Base-by-base conservation (phyloP, 768 basidiomycete species). In the Phallus indusiatus region DNA sequence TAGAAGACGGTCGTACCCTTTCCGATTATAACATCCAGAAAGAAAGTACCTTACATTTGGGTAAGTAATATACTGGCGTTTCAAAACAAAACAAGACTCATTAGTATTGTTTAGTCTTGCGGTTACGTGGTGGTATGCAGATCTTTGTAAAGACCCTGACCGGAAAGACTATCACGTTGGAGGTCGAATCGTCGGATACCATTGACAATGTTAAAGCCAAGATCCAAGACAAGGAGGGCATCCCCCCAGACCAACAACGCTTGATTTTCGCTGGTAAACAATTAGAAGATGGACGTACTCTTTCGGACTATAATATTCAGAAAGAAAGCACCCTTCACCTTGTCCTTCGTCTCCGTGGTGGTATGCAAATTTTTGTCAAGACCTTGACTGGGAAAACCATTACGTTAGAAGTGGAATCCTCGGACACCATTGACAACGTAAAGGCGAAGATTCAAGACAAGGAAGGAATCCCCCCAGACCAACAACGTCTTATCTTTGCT, bases 201-300 rank as follows among this genome's bases (percentile, higher is more conserved):
- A 90, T 90, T 65, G 88, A 90, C 69, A 90, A 90, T 62, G 88
- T 91, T 47, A 91, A 90, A 73, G 80, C 86, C 46, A 94, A 93
- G 81, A 94, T 95, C 52, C 91, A 94, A 70, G 91, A 94, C 70
- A 94, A 94, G 76, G 91, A 93, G 67, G 91, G 81, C 48, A 88
- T 88, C 64, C 86, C 85, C 51, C 86, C 86, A 55, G 87, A 88
- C 69, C 85, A 87, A 69, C 87, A 88, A 68, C 81, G 86, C 52
- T 72, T 89, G 55, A 88, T 89, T 72, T 88, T 88, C 63, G 88
- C 87, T 56, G 88, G 86, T 57, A 90, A 90, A 75, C 88, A 90
- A 72, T 78, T 88, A 83, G 76, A 78, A 64, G 77, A 78, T 62
- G 76, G 77, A 47, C 73, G 76, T 63, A 78, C 76, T 20, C 68